These are phyloP conservation scores for Gloeophyllum trabeum DNA, from an alignment of 768 basidiomycete species.

Conservation along the genomic window DNA sequence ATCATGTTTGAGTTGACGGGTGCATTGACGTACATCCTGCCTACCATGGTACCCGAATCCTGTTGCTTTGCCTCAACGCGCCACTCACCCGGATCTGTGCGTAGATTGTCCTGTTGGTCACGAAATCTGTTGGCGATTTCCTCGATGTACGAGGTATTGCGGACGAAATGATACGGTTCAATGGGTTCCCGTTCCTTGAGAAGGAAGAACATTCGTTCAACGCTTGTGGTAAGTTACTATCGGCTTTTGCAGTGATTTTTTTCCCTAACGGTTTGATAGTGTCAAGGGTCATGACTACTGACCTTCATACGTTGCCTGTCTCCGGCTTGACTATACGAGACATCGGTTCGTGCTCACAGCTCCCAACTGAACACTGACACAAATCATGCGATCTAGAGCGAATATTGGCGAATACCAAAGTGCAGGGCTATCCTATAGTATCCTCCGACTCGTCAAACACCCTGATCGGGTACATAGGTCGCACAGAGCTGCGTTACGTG, in stretches of 20 bases:
- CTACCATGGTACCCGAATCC: slow-evolving; percentile 72
- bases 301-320: slow-evolving; percentile 62
- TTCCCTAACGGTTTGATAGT: slow-evolving; percentile 32
- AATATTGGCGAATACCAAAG: slow-evolving; percentile 56
- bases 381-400: slow-evolving; percentile 34
- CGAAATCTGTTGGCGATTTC: slow-evolving; percentile 94
- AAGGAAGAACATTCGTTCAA: slow-evolving; percentile 91
- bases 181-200: slow-evolving; percentile 94
- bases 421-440: slow-evolving; percentile 90
- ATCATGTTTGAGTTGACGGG: slow-evolving; percentile 99
- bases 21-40: slow-evolving; percentile 91
- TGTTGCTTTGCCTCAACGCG: slow-evolving; percentile 2
- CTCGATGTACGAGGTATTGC: slow-evolving; percentile 91
- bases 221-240: slow-evolving; percentile 60
- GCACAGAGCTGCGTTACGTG: slow-evolving; percentile 77
- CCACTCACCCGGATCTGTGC: too few relatives aligned
- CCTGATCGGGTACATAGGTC: slow-evolving; percentile 80
- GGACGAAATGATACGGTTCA: slow-evolving; percentile 94
- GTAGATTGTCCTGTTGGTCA: slow-evolving; percentile 91
- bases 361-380: background rate
- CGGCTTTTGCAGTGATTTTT: background rate
- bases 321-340: slow-evolving; percentile 68
- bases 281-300: slow-evolving; percentile 81
- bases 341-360: slow-evolving; percentile 48
- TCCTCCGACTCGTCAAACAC: slow-evolving; percentile 45